Conservation (phyloP, 2,329 filamentous ascomycete genomes). For the Cordyceps javanica region DNA sequence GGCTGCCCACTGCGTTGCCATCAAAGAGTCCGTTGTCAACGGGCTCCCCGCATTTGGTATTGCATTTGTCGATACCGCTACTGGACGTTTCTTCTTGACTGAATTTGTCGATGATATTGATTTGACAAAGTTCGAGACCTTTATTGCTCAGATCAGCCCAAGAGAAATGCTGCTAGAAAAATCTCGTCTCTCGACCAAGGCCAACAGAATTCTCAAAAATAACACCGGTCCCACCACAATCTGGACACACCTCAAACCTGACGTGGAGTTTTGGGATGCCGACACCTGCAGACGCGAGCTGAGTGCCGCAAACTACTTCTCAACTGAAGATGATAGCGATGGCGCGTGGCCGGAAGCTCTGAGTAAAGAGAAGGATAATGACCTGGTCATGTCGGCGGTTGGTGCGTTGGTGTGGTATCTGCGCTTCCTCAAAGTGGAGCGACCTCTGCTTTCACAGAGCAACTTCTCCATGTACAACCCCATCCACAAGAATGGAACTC, state of each 20-base stretch:
- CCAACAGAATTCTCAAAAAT: conserved; percentile 88
- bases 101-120: conserved; percentile 89
- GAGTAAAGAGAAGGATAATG: conserved; percentile 66
- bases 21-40: conserved; percentile 74
- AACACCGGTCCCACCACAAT: conserved; percentile 89
- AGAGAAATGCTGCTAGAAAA: conserved; percentile 89
- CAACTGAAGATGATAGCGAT: conserved; percentile 48
- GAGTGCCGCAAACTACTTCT: conserved; percentile 73
- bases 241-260: conserved; percentile 88
- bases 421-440: conserved; percentile 79
- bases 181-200: conserved; percentile 77
- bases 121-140: conserved; percentile 93
- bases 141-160: conserved; percentile 86
- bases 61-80: conserved; percentile 91
- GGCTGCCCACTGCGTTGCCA: conserved; percentile 91
- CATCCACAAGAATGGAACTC: conserved; percentile 80
- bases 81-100: conserved; percentile 89
- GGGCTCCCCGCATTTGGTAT: conserved; percentile 81
- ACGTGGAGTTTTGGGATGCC: conserved; percentile 84
- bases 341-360: conserved; percentile 71
- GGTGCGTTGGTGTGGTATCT: conserved; percentile 87
- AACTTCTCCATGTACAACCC: conserved; percentile 92
- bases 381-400: conserved; percentile 82
- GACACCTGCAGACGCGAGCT: conserved; percentile 78
- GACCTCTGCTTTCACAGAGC: conserved; percentile 77